A percentile compares a stretch with the other conserved stretches of the same genome.
These are phyloP conservation scores for Penicillium sp. DNA, from an alignment of 2,329 filamentous ascomycete genomes.

Conservation along the genomic window DNA sequence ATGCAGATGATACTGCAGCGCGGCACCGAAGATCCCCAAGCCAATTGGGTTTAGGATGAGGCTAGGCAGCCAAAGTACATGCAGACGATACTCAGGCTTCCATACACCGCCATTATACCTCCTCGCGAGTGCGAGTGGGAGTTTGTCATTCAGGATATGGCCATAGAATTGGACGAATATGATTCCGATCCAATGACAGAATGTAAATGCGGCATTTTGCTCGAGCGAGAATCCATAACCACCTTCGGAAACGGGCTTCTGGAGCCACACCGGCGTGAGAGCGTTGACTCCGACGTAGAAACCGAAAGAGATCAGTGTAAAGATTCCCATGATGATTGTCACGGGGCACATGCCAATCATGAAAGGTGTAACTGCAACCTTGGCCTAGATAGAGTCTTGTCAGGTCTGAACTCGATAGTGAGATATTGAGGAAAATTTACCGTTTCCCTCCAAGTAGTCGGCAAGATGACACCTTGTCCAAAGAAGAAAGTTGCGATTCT, in stretches of 20 bases:
- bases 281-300: conserved; percentile 38
- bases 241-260: conserved; percentile 36
- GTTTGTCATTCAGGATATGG: conserved; percentile 41
- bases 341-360: conserved; percentile 37
- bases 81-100: conserved; percentile 38
- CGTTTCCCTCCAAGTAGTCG: conserved; percentile 26
- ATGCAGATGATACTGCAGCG: conserved; percentile 44
- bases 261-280: conserved; percentile 42
- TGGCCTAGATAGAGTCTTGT: conserved; percentile 16
- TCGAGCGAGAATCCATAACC: conserved; percentile 47
- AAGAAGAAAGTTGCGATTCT: conserved; percentile 31
- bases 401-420: not conserved
- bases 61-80: conserved; percentile 30
- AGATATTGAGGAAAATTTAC: conserved; percentile 8
- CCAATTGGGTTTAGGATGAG: conserved; percentile 32
- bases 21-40: conserved; percentile 39
- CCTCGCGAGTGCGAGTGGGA: conserved; percentile 38
- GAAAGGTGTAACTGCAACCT: conserved; percentile 25
- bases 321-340: conserved; percentile 41
- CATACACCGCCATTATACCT: conserved; percentile 31
- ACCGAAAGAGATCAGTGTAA: conserved; percentile 39
- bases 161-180: conserved; percentile 39
- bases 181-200: conserved; percentile 46
- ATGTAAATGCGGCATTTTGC: conserved; percentile 43
- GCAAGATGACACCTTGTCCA: conserved; percentile 22